These are phyloP conservation scores for Paxillus rubicundulus DNA, from an alignment of 768 basidiomycete species.

Conservation along the genomic window DNA sequence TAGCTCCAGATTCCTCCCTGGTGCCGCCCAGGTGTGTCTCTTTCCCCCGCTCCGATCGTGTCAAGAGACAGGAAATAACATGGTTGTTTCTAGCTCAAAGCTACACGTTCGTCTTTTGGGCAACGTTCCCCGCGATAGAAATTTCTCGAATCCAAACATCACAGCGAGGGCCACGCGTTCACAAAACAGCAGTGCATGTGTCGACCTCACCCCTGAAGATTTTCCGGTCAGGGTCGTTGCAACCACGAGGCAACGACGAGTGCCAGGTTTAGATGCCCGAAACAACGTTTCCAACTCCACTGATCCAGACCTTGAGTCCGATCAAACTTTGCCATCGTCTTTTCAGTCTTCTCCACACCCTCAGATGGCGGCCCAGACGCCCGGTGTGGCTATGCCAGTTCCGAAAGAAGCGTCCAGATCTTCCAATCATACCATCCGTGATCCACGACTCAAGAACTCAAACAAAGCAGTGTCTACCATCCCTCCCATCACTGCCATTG, in stretches of 20 bases:
- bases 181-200: conserved; percentile 1
- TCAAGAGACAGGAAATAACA: conserved; percentile 9
- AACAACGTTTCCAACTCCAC: conserved; percentile 12
- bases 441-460: neutral
- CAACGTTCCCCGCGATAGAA: neutral
- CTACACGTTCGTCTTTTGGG: neutral
- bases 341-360: neutral
- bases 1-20: neutral
- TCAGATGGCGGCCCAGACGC: neutral
- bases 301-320: conserved; percentile 2
- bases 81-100: neutral
- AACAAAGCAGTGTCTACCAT: neutral
- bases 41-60: neutral
- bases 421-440: neutral
- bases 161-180: neutral
- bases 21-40: conserved; percentile 14
- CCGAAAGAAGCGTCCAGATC: neutral
- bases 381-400: conserved; percentile 3
- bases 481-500: neutral
- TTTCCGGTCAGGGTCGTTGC: neutral
- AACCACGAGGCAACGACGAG: neutral
- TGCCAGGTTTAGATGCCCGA: neutral
- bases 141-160: neutral
- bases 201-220: neutral
- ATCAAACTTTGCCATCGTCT: neutral